Percentiles rank a stretch among this genome's conserved stretches.
Evolutionary conservation across 305 asterid genomes (phyloP).

Genomic region (Fraxinus ornus): DNA sequence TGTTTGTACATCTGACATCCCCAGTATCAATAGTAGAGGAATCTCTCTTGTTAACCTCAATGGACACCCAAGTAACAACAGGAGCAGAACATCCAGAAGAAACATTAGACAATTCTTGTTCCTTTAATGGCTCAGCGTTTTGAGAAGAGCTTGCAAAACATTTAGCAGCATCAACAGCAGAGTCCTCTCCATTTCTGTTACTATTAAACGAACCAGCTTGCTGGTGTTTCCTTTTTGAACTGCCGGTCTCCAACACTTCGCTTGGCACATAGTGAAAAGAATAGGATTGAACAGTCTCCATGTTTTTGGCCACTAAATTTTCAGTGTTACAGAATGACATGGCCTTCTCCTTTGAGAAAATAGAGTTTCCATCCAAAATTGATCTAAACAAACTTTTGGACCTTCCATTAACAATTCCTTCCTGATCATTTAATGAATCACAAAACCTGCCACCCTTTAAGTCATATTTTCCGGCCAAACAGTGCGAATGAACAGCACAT

Average conservation of each 20-base stretch:
- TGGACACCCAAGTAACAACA: constrained; percentile 49
- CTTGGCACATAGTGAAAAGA: constrained; percentile 58
- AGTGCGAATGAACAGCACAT: constrained; percentile 28
- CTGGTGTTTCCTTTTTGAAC: constrained; percentile 33
- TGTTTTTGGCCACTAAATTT: constrained; percentile 25
- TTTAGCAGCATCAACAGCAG: constrained; percentile 36
- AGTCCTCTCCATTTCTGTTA: constrained; percentile 22
- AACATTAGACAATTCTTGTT: constrained; percentile 42
- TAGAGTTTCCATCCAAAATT: constrained; percentile 27
- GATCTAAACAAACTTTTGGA: constrained; percentile 28
- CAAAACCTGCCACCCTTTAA: constrained; percentile 24
- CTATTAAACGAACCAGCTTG: constrained; percentile 22
- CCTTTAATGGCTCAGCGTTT: constrained; percentile 35
- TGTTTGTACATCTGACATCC: constrained; percentile 29
- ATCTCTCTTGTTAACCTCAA: constrained; percentile 40
- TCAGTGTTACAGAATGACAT: constrained; percentile 29
- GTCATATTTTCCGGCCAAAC: constrained; percentile 26
- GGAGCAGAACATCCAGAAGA: constrained; percentile 62
- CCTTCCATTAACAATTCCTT: constrained; percentile 33
- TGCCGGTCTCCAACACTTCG: constrained; percentile 30
- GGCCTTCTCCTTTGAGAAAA: constrained; percentile 29
- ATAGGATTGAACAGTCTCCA: constrained; percentile 37
- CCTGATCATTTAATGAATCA: constrained; percentile 21
- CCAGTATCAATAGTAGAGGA: constrained; percentile 38
- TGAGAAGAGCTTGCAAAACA: constrained; percentile 33